Conservation (phyloP, 2,329 filamentous ascomycete genomes). For the Alternaria sp. region DNA sequence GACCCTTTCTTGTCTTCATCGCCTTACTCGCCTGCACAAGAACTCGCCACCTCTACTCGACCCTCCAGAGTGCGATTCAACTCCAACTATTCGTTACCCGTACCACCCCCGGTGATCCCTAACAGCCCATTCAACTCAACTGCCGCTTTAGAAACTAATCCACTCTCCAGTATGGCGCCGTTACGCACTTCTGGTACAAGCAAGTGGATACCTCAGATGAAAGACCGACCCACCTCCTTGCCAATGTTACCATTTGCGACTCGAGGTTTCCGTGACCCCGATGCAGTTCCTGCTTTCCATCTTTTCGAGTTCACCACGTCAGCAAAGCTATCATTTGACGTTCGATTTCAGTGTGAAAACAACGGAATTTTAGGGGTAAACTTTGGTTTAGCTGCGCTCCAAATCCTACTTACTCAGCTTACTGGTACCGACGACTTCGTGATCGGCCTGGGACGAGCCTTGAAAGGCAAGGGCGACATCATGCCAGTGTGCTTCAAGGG, state of each 20-base stretch:
- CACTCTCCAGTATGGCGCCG: neutral
- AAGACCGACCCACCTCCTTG: neutral
- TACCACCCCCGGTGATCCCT: neutral
- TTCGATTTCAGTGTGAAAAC: slow-evolving; percentile 1
- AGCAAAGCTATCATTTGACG: neutral
- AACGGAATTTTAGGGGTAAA: neutral
- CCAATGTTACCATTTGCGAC: slow-evolving; percentile 12
- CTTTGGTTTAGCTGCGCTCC: slow-evolving; percentile 9
- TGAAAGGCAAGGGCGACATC: slow-evolving; percentile 1
- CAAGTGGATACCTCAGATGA: slow-evolving; percentile 4
- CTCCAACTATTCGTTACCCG: neutral
- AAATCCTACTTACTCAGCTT: slow-evolving; percentile 9
- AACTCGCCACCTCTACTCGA: neutral
- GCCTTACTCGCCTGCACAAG: neutral
- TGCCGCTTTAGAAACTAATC: neutral
- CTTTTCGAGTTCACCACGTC: neutral
- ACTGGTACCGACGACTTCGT: slow-evolving; percentile 13
- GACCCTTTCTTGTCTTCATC: neutral
- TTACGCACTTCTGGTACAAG: neutral
- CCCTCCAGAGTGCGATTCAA: neutral
- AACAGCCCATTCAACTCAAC: neutral
- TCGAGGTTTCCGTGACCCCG: slow-evolving; percentile 6
- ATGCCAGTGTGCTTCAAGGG: slow-evolving; percentile 9
- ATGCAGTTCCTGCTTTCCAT: slow-evolving; percentile 8
- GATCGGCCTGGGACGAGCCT: slow-evolving; percentile 3